Percentiles rank a stretch among this genome's conserved stretches.
These are phyloP conservation scores for Penicillium sp. DNA, from an alignment of 2,329 filamentous ascomycete genomes.

Conservation along the genomic window DNA sequence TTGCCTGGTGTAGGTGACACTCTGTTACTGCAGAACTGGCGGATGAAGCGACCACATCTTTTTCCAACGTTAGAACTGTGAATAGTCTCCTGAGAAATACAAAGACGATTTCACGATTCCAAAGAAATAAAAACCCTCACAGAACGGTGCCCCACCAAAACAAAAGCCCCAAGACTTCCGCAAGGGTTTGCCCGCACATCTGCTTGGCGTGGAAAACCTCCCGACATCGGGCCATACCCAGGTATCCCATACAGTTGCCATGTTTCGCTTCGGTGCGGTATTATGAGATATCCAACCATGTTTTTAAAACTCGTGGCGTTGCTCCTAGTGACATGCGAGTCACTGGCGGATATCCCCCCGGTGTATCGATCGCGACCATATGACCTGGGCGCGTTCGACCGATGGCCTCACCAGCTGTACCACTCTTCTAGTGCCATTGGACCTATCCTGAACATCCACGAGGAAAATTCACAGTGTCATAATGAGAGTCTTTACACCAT, in stretches of 20 bases:
- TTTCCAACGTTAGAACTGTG: neutral
- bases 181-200: neutral
- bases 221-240: neutral
- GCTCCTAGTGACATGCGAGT: neutral
- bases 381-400: neutral
- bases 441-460: neutral
- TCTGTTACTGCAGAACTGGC: neutral
- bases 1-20: neutral
- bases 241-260: neutral
- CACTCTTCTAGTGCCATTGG: neutral
- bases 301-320: neutral
- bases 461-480: neutral
- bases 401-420: constrained; percentile 2
- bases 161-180: neutral
- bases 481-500: neutral
- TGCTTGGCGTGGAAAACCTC: neutral
- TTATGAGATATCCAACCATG: neutral
- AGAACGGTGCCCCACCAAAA: neutral
- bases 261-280: neutral
- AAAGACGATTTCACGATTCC: too few species aligned
- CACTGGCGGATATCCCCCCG: neutral
- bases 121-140: neutral
- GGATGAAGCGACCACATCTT: neutral
- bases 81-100: neutral
- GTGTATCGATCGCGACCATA: constrained; percentile 2